Base-by-base conservation (phyloP, 1,139 yeast genomes). In the Scheffersomyces titani region DNA sequence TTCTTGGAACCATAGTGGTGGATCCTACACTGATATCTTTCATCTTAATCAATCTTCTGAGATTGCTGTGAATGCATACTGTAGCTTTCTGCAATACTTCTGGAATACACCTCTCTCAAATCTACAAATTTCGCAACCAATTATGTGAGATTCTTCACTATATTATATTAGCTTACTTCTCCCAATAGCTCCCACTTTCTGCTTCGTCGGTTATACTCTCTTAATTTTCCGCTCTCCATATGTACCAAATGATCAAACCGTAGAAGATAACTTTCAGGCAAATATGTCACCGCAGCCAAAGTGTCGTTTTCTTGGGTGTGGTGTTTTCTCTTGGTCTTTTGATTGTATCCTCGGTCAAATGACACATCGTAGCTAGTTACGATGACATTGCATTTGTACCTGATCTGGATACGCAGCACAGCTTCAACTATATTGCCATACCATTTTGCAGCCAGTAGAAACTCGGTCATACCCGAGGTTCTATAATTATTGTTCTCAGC, bases 291-390 rank as follows among this genome's bases (percentile, higher is more conserved):
- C 7, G 46, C 50, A 3, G 36, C 51, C 30, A 55, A 56, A 6
- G 50, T 52, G 18, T 50, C 52, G n/a, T 47, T 46, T 19, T 52
- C 50, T 5, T 20, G 63, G 53, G 24, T 18, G 22, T 5, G 54
- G 50, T 16, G 52, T 46, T 16, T 54, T 50, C 13, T 22, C 50
- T 54, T 53, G 36, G 61, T 53, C 24, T 57, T 57, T 30, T 61
- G 65, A 21, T 65, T 62, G 59, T 64, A 71, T 0, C 82, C 81
- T 47, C 63, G 64, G 48, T 77, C 81, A 60, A 67, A 75, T 2
- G 61, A 58, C 18, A 57, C 57, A 56, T 73, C 76, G 72, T 77
- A 77, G n/a, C 75, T 68, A 1, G 76, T 71, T 3, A 75, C 65
- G 6, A 78, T 55, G 3, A 77, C 63, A 50, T 73, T 72, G 57